Conservation (phyloP, 768 basidiomycete genomes). For the Vararia minispora region DNA sequence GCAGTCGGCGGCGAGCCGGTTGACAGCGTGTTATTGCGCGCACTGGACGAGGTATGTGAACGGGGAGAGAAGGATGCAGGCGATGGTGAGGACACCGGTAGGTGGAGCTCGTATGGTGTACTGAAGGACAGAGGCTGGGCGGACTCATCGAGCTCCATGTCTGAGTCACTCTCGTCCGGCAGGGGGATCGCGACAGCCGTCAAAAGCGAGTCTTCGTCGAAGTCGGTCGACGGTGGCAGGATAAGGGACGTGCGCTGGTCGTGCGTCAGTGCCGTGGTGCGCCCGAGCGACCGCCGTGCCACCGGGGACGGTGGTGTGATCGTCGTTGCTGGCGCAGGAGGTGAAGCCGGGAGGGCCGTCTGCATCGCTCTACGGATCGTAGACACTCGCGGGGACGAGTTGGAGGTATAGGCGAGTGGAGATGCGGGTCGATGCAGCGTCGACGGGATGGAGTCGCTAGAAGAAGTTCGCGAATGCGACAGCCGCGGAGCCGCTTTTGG, state of each 20-base stretch:
- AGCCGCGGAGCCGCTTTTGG: not conserved
- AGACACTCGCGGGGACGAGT: conserved; percentile 18
- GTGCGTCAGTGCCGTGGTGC: not conserved
- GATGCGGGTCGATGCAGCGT: conserved; percentile 7
- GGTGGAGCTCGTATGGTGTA: conserved; percentile 42
- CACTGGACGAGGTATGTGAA: conserved; percentile 32
- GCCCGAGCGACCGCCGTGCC: conserved; percentile 9
- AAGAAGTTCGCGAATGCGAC: conserved; percentile 14
- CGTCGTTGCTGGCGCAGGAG: conserved; percentile 13
- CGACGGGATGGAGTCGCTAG: conserved; percentile 10
- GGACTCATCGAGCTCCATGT: conserved; percentile 40
- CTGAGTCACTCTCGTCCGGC: conserved; percentile 63
- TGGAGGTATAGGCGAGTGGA: conserved; percentile 12
- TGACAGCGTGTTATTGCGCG: conserved; percentile 50
- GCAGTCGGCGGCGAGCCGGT: conserved; percentile 29
- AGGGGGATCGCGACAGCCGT: conserved; percentile 66
- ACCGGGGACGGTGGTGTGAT: conserved; percentile 12
- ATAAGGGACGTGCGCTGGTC: conserved; percentile 1
- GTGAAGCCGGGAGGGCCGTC: conserved; percentile 24
- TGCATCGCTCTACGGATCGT: conserved; percentile 22
- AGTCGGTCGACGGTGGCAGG: conserved; percentile 24
- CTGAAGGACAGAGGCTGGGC: conserved; percentile 65
- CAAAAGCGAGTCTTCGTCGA: conserved; percentile 51
- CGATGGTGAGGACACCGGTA: conserved; percentile 23
- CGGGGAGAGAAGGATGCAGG: conserved; percentile 42